Evolutionary conservation across 2,329 filamentous ascomycete genomes (phyloP), one percentile per base, ranked within the genome.

Genomic region (Escovopsis sp.): DNA sequence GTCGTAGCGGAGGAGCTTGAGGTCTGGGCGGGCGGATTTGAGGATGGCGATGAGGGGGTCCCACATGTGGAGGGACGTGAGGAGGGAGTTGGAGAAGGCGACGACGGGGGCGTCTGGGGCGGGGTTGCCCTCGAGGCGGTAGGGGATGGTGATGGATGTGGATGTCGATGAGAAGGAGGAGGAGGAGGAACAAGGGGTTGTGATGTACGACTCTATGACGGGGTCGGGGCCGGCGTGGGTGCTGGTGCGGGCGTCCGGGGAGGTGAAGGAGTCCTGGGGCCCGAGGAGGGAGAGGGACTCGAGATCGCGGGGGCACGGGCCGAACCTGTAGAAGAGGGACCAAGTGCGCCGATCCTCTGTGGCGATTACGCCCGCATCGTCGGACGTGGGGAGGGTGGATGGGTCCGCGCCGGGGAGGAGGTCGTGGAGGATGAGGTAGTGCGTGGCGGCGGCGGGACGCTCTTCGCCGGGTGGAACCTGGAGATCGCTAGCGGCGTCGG

Each of bases 1-100:
- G 57, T 85, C 75, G 62, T 87, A 93, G 9, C 85, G 79, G 1
- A 94, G 65, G 48, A 93, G 71, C 40, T 82, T 78, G 57, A 85
- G 79, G 33, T 75, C 68, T 3, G 76, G 74, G 20, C 79, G 74
- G 32, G 72, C 53, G 0, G 62, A 57, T 39, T 71, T 70, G 49
- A 91, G 70, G n/a, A 74, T 62, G 1, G 65, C 62, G 1, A 91
- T 63, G 45, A 93, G 75, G 2, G 68, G 67, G 51, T 91, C 81
- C 86, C 86, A 94, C 72, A 94, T 91, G 56, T 74, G 68, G 48
- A 81, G 71, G 38, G 80, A 77, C 2, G 84, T 84, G 7, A 94
- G 72, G 39, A 94, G 79, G 1, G 81, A 88, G 66, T 93, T 93
- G 60, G 71, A 72, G 50, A 88, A 81, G 15, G 85, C 77, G 10